These are phyloP conservation scores for Bipolaris sorokiniana DNA, from an alignment of 2,329 filamentous ascomycete genomes.

Conservation along the genomic window DNA sequence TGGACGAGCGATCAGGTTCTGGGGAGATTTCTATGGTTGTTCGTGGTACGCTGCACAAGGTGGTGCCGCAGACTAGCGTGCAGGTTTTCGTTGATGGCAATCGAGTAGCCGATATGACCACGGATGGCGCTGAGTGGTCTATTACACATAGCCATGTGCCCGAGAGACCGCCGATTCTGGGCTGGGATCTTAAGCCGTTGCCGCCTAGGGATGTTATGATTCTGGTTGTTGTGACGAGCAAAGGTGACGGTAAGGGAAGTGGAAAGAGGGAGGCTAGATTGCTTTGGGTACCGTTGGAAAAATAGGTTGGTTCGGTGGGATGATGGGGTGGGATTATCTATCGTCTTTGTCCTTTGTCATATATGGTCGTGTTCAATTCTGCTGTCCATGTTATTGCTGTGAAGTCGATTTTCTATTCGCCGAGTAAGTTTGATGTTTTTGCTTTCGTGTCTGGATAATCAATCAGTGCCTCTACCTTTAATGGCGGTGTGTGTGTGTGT, in stretches of 20 bases:
- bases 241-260: constrained; percentile 9
- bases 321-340: background rate
- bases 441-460: background rate
- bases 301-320: background rate
- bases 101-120: background rate
- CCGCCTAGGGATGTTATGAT: constrained; percentile 26
- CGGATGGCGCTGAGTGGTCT: constrained; percentile 10
- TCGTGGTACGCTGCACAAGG: constrained; percentile 1
- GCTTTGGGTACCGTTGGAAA: background rate
- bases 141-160: constrained; percentile 14
- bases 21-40: background rate
- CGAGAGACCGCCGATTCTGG: constrained; percentile 17
- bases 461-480: too few species aligned
- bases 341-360: background rate
- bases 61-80: constrained; percentile 2
- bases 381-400: too few species aligned
- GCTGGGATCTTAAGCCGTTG: constrained; percentile 37
- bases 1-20: background rate
- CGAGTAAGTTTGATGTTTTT: background rate
- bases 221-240: constrained; percentile 25
- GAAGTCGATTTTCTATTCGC: too few species aligned
- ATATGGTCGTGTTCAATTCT: too few species aligned
- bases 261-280: constrained; percentile 3
- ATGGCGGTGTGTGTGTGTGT: too few species aligned
- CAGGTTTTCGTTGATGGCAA: constrained; percentile 32